Evolutionary conservation across 1,284 basidiomycete genomes (phyloP).

Genomic region (Xerocomus minutiporus): DNA sequence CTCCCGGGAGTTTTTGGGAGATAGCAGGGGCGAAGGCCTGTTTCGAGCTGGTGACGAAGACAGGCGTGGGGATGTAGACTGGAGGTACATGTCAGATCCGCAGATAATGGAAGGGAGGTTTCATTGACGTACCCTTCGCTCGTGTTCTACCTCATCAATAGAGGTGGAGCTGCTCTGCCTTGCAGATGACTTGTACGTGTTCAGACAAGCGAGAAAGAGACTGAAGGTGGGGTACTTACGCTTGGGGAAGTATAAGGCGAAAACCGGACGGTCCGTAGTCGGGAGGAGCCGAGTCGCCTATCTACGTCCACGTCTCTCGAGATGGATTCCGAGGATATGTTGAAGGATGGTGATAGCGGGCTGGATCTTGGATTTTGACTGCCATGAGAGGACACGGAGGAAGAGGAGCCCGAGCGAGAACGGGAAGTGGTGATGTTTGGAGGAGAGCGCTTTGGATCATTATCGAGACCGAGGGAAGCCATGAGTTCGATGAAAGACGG

Average conservation of each 20-base stretch:
- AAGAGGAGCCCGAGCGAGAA: slow-evolving; percentile 33
- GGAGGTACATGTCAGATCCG: slow-evolving; percentile 14
- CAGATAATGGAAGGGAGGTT: slow-evolving; percentile 12
- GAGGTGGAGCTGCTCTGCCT: slow-evolving; percentile 23
- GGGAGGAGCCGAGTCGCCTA: slow-evolving; percentile 31
- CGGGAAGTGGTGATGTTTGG: slow-evolving; percentile 18
- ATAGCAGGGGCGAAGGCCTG: slow-evolving; percentile 26
- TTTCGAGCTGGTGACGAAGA: slow-evolving; percentile 39
- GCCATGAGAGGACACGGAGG: slow-evolving; percentile 28
- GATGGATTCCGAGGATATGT: slow-evolving; percentile 42
- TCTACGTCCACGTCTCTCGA: slow-evolving; percentile 38
- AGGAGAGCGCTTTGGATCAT: slow-evolving; percentile 32
- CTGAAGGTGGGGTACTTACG: slow-evolving; percentile 38
- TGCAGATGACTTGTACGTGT: slow-evolving; percentile 17
- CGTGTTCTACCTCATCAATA: slow-evolving; percentile 25
- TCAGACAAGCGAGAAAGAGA: slow-evolving; percentile 5
- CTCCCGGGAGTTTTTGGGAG: slow-evolving; percentile 32
- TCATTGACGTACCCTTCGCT: slow-evolving; percentile 22
- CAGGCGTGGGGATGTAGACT: slow-evolving; percentile 45
- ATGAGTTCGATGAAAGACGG: slow-evolving; percentile 82
- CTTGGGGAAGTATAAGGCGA: slow-evolving; percentile 58
- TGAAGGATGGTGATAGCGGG: slow-evolving; percentile 35
- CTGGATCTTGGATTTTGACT: slow-evolving; percentile 24
- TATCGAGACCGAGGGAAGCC: slow-evolving; percentile 69
- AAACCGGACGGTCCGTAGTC: slow-evolving; percentile 48